Conservation (phyloP, 176 grass and related monocot species). For the Triticum urartu region DNA sequence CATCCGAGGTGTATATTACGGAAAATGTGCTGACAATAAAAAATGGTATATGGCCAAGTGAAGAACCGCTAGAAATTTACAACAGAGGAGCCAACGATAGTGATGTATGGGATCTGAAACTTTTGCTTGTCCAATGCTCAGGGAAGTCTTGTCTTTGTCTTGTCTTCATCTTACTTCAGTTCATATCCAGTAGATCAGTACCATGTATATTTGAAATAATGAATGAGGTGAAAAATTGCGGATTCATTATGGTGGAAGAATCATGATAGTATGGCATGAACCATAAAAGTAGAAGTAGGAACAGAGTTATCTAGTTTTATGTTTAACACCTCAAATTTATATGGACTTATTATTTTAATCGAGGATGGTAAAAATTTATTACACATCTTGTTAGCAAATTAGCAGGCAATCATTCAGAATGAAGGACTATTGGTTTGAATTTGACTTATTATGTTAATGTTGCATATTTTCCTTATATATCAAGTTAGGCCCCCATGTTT, state of each 20-base stretch:
- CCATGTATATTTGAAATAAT: neutral
- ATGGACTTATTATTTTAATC: neutral
- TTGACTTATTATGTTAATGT: neutral
- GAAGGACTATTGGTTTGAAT: neutral
- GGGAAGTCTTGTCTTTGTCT: neutral
- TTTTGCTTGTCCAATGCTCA: neutral
- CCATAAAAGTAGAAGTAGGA: neutral
- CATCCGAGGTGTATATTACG: neutral
- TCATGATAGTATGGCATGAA: neutral
- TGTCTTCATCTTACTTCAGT: neutral
- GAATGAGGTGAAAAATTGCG: neutral
- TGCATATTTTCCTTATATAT: neutral
- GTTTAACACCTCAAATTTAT: neutral
- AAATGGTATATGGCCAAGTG: neutral
- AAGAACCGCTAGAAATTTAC: neutral
- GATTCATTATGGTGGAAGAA: slow-evolving; percentile 1
- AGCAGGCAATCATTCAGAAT: neutral
- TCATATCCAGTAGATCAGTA: neutral
- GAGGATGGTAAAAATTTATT: neutral
- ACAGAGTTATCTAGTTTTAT: neutral
- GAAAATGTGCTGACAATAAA: neutral
- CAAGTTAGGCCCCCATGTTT: neutral
- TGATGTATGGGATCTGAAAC: neutral
- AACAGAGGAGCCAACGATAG: neutral
- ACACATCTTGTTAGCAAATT: neutral